phyloP scores from a whole-genome alignment of 352 stramenopile genomes.

The Globisporangium parvum region DNA sequence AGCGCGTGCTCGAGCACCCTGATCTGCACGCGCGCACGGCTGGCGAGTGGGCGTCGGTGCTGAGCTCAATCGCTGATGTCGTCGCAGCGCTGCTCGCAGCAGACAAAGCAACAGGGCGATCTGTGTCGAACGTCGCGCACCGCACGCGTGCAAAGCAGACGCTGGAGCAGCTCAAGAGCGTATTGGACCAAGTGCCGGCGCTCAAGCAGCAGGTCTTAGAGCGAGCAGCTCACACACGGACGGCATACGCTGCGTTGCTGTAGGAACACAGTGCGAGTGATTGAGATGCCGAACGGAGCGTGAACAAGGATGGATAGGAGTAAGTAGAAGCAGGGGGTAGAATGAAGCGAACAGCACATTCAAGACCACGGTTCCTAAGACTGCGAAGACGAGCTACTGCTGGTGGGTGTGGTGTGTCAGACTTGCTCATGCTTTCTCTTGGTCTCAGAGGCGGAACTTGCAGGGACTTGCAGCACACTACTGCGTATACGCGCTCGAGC shows the following conservation, averaged over 20 bases:
- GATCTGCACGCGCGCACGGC: constrained; percentile 56
- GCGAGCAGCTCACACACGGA: constrained; percentile 5
- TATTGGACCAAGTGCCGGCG: constrained; percentile 33
- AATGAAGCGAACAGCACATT: too few species aligned
- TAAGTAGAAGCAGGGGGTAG: too few species aligned
- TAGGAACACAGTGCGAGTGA: constrained; percentile 18
- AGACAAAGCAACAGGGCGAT: neutral
- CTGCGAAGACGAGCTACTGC: too few species aligned
- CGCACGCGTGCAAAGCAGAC: constrained; percentile 5
- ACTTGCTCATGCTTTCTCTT: too few species aligned
- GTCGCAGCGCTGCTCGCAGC: constrained; percentile 13
- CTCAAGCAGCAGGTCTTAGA: constrained; percentile 40
- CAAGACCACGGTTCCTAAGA: too few species aligned
- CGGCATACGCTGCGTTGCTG: constrained; percentile 19
- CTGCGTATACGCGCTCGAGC: too few species aligned
- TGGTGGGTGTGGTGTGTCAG: too few species aligned
- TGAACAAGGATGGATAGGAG: too few species aligned
- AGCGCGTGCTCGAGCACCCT: constrained; percentile 30
- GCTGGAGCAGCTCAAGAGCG: constrained; percentile 14
- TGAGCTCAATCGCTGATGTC: constrained; percentile 25
- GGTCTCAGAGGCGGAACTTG: too few species aligned
- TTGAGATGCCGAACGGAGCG: too few species aligned
- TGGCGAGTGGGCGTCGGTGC: constrained; percentile 35
- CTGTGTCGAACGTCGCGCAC: constrained; percentile 7
- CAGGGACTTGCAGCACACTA: too few species aligned